phyloP scores from a whole-genome alignment of 1,284 basidiomycete genomes.

The Moesziomyces parantarcticus region DNA sequence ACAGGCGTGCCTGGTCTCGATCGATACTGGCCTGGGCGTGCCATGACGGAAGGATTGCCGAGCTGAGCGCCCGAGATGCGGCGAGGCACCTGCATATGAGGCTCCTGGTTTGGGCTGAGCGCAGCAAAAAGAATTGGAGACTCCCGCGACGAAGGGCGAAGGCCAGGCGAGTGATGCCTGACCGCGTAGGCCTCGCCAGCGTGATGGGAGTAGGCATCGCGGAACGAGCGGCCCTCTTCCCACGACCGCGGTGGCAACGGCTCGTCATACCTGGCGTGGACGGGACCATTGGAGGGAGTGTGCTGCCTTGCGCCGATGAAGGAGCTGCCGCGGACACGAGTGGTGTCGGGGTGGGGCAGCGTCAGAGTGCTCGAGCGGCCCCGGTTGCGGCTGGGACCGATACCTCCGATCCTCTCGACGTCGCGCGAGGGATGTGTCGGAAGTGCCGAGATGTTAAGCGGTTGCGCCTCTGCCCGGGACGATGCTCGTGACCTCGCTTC shows the following conservation, averaged over 20 bases:
- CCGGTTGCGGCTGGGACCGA: slow-evolving; percentile 39
- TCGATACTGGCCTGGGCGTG: slow-evolving; percentile 15
- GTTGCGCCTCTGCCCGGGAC: slow-evolving; percentile 27
- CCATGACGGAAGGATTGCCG: slow-evolving; percentile 8
- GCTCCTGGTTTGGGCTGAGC: slow-evolving; percentile 32
- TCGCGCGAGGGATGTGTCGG: slow-evolving; percentile 14
- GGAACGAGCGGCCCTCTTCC: slow-evolving; percentile 20
- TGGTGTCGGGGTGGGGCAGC: slow-evolving; percentile 24
- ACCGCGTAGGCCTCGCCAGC: slow-evolving; percentile 6
- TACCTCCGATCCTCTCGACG: slow-evolving; percentile 22
- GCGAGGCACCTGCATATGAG: slow-evolving; percentile 4
- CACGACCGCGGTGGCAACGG: slow-evolving; percentile 33
- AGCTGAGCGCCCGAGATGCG: slow-evolving; percentile 5
- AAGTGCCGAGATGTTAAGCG: slow-evolving; percentile 23
- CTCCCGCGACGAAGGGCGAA: slow-evolving; percentile 16
- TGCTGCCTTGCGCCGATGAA: slow-evolving; percentile 21
- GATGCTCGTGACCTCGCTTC: slow-evolving; percentile 14
- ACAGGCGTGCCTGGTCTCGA: slow-evolving; percentile 50
- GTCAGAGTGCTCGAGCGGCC: slow-evolving; percentile 48
- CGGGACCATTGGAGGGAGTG: slow-evolving; percentile 12
- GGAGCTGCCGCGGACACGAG: slow-evolving; percentile 19
- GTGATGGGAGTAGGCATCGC: slow-evolving; percentile 10
- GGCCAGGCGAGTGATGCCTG: slow-evolving; percentile 16
- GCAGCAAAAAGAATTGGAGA: slow-evolving; percentile 53
- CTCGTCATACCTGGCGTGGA: slow-evolving; percentile 24